Evolutionary conservation across 139 green algal genomes (phyloP), one percentile per base, ranked within the genome.

Genomic region (Chlamydomonas asymmetrica): DNA sequence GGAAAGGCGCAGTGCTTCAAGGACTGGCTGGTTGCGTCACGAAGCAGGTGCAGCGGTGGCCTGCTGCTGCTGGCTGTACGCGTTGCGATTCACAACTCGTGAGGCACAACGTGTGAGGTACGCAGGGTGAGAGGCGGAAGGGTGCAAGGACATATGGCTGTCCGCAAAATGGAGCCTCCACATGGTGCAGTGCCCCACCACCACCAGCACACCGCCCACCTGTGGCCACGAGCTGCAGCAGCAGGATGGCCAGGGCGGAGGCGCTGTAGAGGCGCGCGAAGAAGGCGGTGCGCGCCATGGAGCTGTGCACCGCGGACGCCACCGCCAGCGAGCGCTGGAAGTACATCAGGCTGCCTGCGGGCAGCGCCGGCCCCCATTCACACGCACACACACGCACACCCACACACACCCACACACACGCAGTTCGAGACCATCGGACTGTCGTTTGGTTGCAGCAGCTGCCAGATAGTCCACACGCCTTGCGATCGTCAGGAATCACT

Each of bases 291-390:
- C 88, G 82, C 9, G 52, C 34, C 35, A 41, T 79, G 40, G 72
- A 73, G 59, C 56, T 50, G 41, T 43, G 5, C 29, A 82, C 71
- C 23, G 48, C 45, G 4, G 43, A 43, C 13, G 83, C 80, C 34
- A 93, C 85, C n/a, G 91, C 75, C 31, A 92, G 52, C 1, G 82
- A 79, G 45, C 90, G 86, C 80, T 92, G 81, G 73, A 96, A 96
- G 78, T 94, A 96, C 60, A 96, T 90, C 32, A 93, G 79, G 34
- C 80, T 88, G 35, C 80, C 86, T 74, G 48, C 52, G 49, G n/a
- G 38, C 20, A 49, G n/a, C 8, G 35, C 25, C 22, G 56, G 37
- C 25, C 27, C 56, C 41, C 20, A n/a, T 43, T 18, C n/a, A 50
- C 35, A 66, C 22, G 37, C 69, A 27, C 8, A 39, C 69, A 75